These are phyloP conservation scores for Venturia aucupariae DNA, from an alignment of 2,329 filamentous ascomycete species.

Conservation along the genomic window DNA sequence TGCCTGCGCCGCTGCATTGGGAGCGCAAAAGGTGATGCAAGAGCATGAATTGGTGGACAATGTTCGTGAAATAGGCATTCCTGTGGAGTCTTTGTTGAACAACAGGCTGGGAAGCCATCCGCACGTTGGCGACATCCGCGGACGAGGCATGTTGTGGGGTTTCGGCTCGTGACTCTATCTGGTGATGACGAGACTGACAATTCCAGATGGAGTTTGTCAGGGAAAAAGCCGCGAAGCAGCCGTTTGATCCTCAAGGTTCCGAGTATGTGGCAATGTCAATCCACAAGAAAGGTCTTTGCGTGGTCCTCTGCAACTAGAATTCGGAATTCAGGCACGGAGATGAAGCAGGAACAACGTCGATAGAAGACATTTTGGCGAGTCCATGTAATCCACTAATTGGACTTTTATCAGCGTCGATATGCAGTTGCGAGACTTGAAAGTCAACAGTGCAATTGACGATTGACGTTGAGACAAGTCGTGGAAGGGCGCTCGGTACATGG, in stretches of 20 bases:
- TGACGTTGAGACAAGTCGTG: too few relatives aligned
- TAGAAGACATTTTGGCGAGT: too few relatives aligned
- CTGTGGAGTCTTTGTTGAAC: conserved; percentile 38
- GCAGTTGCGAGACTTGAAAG: too few relatives aligned
- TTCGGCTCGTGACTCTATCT: conserved; percentile 29
- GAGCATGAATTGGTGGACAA: conserved; percentile 51
- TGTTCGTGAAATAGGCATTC: conserved; percentile 44
- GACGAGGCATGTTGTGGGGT: conserved; percentile 50
- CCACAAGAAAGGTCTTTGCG: conserved; percentile 44
- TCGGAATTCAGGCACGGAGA: too few relatives aligned
- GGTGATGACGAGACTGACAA: conserved; percentile 3
- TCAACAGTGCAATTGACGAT: too few relatives aligned
- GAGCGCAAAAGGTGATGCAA: conserved; percentile 51
- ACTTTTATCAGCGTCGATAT: too few relatives aligned
- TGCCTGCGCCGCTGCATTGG: conserved; percentile 52
- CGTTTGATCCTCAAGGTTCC: conserved; percentile 42
- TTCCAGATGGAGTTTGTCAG: conserved; percentile 48
- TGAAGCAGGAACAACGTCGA: too few relatives aligned
- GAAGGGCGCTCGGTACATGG: too few relatives aligned
- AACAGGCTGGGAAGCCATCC: conserved; percentile 34
- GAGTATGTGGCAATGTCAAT: conserved; percentile 39
- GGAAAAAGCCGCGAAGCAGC: conserved; percentile 44
- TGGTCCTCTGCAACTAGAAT: too few relatives aligned
- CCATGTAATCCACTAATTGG: too few relatives aligned
- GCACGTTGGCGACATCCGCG: conserved; percentile 52